Percentiles rank a stretch among this genome's conserved stretches.
Conservation (phyloP, 345 rosid genomes). For the Populus nigra region DNA sequence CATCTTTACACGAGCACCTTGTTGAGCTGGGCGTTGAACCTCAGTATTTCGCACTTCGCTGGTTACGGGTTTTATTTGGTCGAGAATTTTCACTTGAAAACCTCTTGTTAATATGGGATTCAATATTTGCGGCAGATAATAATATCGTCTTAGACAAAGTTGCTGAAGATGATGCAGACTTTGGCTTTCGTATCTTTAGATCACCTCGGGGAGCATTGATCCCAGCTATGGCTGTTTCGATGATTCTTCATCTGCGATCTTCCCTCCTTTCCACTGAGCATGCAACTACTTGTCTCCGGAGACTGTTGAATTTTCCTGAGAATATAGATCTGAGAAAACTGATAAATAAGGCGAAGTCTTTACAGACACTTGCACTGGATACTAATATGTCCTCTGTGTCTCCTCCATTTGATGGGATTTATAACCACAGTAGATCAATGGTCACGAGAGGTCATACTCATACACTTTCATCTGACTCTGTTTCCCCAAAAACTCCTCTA, state of each 20-base stretch:
- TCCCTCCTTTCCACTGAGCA: slow-evolving; percentile 88
- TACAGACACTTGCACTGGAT: slow-evolving; percentile 62
- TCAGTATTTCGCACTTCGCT: slow-evolving; percentile 92
- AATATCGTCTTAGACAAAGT: slow-evolving; percentile 23
- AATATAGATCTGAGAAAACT: slow-evolving; percentile 58
- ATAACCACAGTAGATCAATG: slow-evolving; percentile 40
- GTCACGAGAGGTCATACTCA: slow-evolving; percentile 49
- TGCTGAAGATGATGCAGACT: slow-evolving; percentile 30
- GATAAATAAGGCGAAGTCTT: slow-evolving; percentile 67
- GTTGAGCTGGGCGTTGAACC: slow-evolving; percentile 95
- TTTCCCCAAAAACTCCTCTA: slow-evolving; percentile 62
- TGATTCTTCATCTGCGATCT: slow-evolving; percentile 79
- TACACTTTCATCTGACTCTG: slow-evolving; percentile 48
- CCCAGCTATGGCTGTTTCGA: slow-evolving; percentile 74
- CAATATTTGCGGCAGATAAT: slow-evolving; percentile 74
- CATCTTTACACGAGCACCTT: slow-evolving; percentile 82
- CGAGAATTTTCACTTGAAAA: slow-evolving; percentile 77
- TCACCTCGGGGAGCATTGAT: slow-evolving; percentile 78
- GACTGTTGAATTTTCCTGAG: slow-evolving; percentile 78
- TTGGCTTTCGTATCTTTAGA: slow-evolving; percentile 48
- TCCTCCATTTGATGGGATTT: slow-evolving; percentile 25
- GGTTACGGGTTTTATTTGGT: slow-evolving; percentile 92
- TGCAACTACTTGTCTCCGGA: slow-evolving; percentile 88
- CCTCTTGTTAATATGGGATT: slow-evolving; percentile 89
- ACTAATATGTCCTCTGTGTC: slow-evolving; percentile 31